Percentiles rank a stretch among this genome's conserved stretches.
These are phyloP conservation scores for Russula emetica DNA, from an alignment of 768 basidiomycete species.

Conservation along the genomic window DNA sequence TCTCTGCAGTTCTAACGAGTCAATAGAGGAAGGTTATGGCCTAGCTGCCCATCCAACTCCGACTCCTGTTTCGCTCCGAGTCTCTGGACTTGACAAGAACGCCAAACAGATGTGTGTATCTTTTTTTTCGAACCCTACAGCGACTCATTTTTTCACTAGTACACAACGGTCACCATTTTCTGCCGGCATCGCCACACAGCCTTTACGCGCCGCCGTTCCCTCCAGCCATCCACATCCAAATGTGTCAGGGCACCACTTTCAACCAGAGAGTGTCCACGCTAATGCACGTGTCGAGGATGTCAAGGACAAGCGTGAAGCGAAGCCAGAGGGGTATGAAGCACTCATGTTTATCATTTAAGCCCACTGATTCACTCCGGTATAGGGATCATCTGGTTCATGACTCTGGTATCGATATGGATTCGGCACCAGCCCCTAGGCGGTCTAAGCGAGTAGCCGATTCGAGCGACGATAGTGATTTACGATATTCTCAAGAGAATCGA, in stretches of 20 bases:
- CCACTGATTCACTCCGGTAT: background rate
- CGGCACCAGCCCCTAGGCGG: conserved; percentile 6
- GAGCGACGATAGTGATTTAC: conserved; percentile 25
- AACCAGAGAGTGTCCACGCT: background rate
- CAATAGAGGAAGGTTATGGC: background rate
- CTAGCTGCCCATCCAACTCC: conserved; percentile 1
- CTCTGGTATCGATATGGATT: conserved; percentile 11
- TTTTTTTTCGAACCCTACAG: background rate
- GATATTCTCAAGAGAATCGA: conserved; percentile 19
- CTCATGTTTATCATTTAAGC: background rate
- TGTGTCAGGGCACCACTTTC: conserved; percentile 4
- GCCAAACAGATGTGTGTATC: conserved; percentile 9
- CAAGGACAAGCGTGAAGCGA: conserved; percentile 2
- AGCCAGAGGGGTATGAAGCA: background rate
- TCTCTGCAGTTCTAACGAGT: background rate
- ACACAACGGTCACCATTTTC: conserved; percentile 7
- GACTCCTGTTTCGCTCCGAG: conserved; percentile 15
- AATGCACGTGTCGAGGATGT: conserved; percentile 3
- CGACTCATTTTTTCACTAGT: conserved; percentile 1
- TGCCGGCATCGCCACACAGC: background rate
- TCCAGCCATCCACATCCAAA: background rate
- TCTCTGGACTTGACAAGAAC: conserved; percentile 13
- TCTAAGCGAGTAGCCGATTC: conserved; percentile 28
- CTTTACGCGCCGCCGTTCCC: conserved; percentile 2
- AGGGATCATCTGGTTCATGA: conserved; percentile 12